A percentile compares a stretch with the other conserved stretches of the same genome.
Conservation (phyloP, 306 rosid species). For the Acacia melanoxylon region DNA sequence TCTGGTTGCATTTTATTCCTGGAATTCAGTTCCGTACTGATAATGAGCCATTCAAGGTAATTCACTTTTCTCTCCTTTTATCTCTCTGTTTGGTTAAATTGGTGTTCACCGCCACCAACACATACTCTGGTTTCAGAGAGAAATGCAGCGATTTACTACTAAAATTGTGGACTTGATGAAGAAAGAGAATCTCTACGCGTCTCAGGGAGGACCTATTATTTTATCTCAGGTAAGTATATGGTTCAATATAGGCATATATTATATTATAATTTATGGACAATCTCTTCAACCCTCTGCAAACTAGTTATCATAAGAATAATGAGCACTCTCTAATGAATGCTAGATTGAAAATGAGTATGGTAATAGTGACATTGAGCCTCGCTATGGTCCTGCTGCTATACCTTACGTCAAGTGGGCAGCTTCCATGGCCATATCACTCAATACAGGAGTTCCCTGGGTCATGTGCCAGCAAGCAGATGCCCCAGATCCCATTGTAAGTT, state of each 20-base stretch:
- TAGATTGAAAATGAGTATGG: slow-evolving; percentile 97
- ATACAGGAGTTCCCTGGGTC: slow-evolving; percentile 98
- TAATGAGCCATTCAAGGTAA: slow-evolving; percentile 82
- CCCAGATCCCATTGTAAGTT: slow-evolving; percentile 87
- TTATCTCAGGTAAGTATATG: slow-evolving; percentile 75
- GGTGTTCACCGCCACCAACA: background rate
- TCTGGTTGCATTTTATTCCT: slow-evolving; percentile 85
- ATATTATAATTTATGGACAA: background rate
- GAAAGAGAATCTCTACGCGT: slow-evolving; percentile 76
- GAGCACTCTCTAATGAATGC: slow-evolving; percentile 13
- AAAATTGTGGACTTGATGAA: slow-evolving; percentile 86
- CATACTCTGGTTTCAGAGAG: slow-evolving; percentile 59
- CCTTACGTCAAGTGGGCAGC: slow-evolving; percentile 87
- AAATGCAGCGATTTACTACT: slow-evolving; percentile 84
- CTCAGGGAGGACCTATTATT: slow-evolving; percentile 96
- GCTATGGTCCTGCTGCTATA: slow-evolving; percentile 71
- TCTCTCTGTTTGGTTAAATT: background rate
- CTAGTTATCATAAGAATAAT: background rate
- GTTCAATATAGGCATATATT: background rate
- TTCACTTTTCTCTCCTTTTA: background rate
- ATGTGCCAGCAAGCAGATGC: slow-evolving; percentile 95
- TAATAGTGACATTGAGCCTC: slow-evolving; percentile 47
- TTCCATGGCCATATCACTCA: slow-evolving; percentile 77
- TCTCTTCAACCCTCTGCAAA: background rate
- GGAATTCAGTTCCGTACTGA: slow-evolving; percentile 80